Conservation (phyloP, 768 basidiomycete species). For the Suillus weaverae region DNA sequence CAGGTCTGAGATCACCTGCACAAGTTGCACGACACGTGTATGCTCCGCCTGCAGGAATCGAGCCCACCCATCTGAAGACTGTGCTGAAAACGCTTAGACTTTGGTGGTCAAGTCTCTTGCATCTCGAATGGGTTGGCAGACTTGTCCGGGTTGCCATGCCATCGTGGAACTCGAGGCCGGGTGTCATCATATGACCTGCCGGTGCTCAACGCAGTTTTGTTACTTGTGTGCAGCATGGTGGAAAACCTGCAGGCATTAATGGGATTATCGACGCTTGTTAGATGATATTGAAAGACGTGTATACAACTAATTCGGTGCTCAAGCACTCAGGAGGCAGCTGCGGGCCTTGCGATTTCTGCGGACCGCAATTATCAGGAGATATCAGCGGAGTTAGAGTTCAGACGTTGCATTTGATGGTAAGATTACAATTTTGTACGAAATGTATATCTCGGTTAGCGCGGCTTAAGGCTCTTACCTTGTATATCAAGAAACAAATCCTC, state of each 20-base stretch:
- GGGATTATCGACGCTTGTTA: constrained; percentile 52
- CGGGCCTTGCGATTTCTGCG: constrained; percentile 15
- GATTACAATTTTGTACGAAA: constrained; percentile 13
- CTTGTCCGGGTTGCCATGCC: constrained; percentile 56
- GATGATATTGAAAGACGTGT: constrained; percentile 24
- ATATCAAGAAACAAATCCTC: neutral
- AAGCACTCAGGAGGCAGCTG: constrained; percentile 1
- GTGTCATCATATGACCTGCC: constrained; percentile 67
- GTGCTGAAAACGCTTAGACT: constrained; percentile 43
- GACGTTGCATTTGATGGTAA: constrained; percentile 48
- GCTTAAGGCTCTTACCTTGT: neutral
- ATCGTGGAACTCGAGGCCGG: constrained; percentile 58
- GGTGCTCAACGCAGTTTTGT: constrained; percentile 52
- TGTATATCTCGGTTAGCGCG: neutral
- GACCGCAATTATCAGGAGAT: constrained; percentile 21
- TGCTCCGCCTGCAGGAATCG: constrained; percentile 52
- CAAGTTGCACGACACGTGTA: constrained; percentile 36
- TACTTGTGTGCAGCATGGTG: constrained; percentile 62
- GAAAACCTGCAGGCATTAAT: constrained; percentile 63
- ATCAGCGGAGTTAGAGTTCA: constrained; percentile 39
- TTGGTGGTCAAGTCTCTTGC: constrained; percentile 49
- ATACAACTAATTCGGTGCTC: constrained; percentile 23
- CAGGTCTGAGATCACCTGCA: constrained; percentile 34
- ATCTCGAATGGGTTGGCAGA: constrained; percentile 51
- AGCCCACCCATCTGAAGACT: constrained; percentile 41